Conservation (phyloP, 2,329 filamentous ascomycete genomes). For the Neopestalotiopsis rosae region DNA sequence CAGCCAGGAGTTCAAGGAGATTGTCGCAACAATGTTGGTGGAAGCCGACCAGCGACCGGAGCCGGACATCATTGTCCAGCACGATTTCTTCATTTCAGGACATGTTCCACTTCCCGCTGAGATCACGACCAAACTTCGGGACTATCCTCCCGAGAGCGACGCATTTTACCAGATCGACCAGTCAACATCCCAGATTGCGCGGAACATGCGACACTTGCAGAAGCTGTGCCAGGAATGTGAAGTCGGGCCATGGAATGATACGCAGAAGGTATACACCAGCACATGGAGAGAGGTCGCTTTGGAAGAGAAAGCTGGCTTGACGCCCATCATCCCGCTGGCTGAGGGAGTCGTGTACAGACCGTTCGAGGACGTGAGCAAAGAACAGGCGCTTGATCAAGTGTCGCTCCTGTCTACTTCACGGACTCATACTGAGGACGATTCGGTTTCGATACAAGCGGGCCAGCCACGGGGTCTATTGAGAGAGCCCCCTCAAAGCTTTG, state of each 20-base stretch:
- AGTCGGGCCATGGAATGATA: conserved; percentile 59
- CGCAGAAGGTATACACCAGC: conserved; percentile 55
- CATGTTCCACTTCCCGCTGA: conserved; percentile 70
- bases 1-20: conserved; percentile 76
- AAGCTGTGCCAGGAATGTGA: conserved; percentile 63
- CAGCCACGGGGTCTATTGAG: conserved; percentile 52
- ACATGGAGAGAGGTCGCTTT: conserved; percentile 71
- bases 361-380: conserved; percentile 64
- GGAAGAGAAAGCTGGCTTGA: conserved; percentile 71
- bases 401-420: conserved; percentile 39
- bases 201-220: conserved; percentile 58
- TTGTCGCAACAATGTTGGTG: conserved; percentile 77
- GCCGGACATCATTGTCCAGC: conserved; percentile 79
- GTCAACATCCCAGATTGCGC: conserved; percentile 47
- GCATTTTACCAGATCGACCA: conserved; percentile 61
- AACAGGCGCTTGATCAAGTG: conserved; percentile 48
- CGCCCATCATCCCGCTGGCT: conserved; percentile 65
- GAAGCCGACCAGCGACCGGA: conserved; percentile 77
- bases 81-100: conserved; percentile 78
- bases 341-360: conserved; percentile 69
- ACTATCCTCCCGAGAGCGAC: conserved; percentile 60
- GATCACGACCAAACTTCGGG: conserved; percentile 63
- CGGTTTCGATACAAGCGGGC: conserved; percentile 21
- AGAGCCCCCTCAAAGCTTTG: conserved; percentile 67
- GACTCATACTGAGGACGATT: conserved; percentile 42